Conservation (phyloP, 805 yeast genomes). For the Ogataea sp. region DNA sequence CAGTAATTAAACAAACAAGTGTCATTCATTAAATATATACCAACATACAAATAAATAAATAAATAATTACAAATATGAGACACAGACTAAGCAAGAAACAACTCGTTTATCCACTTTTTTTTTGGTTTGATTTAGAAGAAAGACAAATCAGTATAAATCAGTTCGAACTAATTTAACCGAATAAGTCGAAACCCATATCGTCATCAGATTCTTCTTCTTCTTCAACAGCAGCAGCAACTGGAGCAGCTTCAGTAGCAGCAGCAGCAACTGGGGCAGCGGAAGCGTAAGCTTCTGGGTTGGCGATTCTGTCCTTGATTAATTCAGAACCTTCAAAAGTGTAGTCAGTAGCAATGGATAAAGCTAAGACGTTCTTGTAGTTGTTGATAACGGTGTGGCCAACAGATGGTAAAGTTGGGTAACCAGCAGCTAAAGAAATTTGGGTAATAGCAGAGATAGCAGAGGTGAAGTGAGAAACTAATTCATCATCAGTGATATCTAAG, state of each 20-base stretch:
- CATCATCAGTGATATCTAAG: conserved; percentile 98
- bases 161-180: conserved; percentile 59
- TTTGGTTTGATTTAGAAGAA: too few species aligned
- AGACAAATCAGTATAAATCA: too few species aligned
- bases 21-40: too few species aligned
- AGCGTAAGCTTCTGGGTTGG: conserved; percentile 99
- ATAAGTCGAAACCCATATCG: conserved; percentile 98
- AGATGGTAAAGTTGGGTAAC: conserved; percentile 99
- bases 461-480: conserved; percentile 86
- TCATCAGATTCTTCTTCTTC: conserved; percentile 64
- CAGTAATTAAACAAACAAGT: too few species aligned
- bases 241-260: conserved; percentile 38
- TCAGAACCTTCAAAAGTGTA: conserved; percentile 99
- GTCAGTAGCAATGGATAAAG: conserved; percentile 96
- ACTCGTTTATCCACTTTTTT: too few species aligned
- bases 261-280: conserved; percentile 98
- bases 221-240: conserved; percentile 64
- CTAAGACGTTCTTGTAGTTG: conserved; percentile 98
- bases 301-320: conserved; percentile 98
- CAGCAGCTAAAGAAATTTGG: conserved; percentile 92
- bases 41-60: too few species aligned
- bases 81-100: too few species aligned
- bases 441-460: conserved; percentile 92
- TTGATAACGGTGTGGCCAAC: conserved; percentile 98
- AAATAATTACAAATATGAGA: too few species aligned